Base-by-base conservation (phyloP, 2,329 filamentous ascomycete genomes). In the Sclerotinia borealis region DNA sequence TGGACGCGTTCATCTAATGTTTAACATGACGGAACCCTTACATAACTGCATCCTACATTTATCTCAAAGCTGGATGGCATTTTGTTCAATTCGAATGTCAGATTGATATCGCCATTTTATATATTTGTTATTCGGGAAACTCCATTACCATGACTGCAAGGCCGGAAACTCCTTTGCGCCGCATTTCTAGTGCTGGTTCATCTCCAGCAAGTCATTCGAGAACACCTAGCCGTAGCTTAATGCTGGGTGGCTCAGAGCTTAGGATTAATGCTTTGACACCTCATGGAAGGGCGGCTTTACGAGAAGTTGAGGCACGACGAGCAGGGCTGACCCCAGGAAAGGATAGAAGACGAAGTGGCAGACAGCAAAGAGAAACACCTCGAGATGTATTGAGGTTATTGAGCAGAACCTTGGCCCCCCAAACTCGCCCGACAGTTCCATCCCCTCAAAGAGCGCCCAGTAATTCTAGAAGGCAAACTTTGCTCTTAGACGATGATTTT, bases 261-360 rank as follows among this genome's bases (percentile, higher is more conserved):
- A 70, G 70, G 51, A 51, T 65, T 15, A 64, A 67, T 52, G 66
- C 65, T 17, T 59, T 72, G 9, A 88, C 85, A 22, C 85, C 85
- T 0, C 85, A 88, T 71, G 84, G 82, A 52, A 82, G 81, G 68
- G 85, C 85, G 13, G 85, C 85, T 49, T 81, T 80, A 54, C 79
- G 82, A 51, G 81, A 84, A 37, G 78, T 87, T 59, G 80, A 86
- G 68, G 79, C 82, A 66, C 83, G 85, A 6, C 81, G 85, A 48
- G 81, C 82, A 3, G 83, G 85, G 54, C 80, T 86, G 66, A 88
- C 85, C 0, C 85, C 85, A 0, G 84, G 83, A 22, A 81, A 81
- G 66, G 80, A 80, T 60, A 80, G 82, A 25, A 79, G 85, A n/a
- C 80, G 80, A 68, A 87, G 85, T 70, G 71, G 82, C 58, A 80